Conservation (phyloP, 805 yeast genomes). For the Candida silvicultrix region DNA sequence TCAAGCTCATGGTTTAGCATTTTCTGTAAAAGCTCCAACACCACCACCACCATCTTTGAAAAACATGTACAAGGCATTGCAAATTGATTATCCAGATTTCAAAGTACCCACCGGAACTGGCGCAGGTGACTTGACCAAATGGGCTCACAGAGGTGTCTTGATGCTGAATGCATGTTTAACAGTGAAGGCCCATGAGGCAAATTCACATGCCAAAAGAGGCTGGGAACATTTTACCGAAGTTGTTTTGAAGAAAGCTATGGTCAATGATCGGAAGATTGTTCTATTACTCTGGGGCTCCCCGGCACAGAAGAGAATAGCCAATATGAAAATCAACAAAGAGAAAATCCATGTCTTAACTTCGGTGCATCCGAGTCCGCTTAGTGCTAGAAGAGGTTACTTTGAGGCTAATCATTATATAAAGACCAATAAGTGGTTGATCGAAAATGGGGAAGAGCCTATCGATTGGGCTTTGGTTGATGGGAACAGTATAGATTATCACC, state of each 20-base stretch:
- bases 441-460: conserved; percentile 36
- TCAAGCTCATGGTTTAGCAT: conserved; percentile 97
- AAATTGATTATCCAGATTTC: conserved; percentile 69
- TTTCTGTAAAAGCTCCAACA: conserved; percentile 81
- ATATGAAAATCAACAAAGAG: conserved; percentile 22
- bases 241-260: conserved; percentile 56
- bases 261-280: conserved; percentile 10
- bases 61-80: conserved; percentile 79
- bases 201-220: conserved; percentile 84
- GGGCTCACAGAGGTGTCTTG: conserved; percentile 88
- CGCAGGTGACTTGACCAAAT: conserved; percentile 60
- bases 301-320: conserved; percentile 32
- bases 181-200: conserved; percentile 88
- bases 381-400: conserved; percentile 86
- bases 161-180: conserved; percentile 85
- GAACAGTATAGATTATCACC: conserved; percentile 2
- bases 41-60: conserved; percentile 82
- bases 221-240: conserved; percentile 89
- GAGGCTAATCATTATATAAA: conserved; percentile 65
- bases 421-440: conserved; percentile 72
- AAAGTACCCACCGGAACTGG: conserved; percentile 41
- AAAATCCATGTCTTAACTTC: conserved; percentile 52
- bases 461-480: conserved; percentile 54
- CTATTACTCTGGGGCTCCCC: conserved; percentile 34
- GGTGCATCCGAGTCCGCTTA: conserved; percentile 94